Conservation (phyloP, 768 basidiomycete species). For the Fistulinella prunicolor region DNA sequence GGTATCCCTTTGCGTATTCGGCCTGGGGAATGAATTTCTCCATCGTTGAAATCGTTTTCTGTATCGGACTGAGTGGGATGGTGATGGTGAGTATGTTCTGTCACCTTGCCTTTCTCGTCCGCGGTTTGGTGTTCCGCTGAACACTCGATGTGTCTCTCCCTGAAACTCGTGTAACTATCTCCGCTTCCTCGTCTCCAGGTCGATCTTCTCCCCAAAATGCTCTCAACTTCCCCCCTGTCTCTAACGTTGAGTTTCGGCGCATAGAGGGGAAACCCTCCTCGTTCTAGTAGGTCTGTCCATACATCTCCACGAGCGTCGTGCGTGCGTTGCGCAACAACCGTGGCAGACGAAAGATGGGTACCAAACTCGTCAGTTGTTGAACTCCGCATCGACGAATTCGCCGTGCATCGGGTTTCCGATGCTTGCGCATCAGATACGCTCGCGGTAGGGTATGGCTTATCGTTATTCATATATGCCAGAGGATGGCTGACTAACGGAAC, state of each 20-base stretch:
- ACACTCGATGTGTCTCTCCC: slow-evolving; percentile 27
- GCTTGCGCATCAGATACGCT: neutral
- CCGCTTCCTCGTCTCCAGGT: slow-evolving; percentile 13
- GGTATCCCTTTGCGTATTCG: slow-evolving; percentile 18
- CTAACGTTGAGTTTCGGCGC: slow-evolving; percentile 22
- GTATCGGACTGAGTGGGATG: slow-evolving; percentile 7
- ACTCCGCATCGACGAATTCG: slow-evolving; percentile 3
- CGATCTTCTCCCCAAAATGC: slow-evolving; percentile 13
- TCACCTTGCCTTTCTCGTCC: slow-evolving; percentile 10
- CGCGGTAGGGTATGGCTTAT: slow-evolving; percentile 18
- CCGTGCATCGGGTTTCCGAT: slow-evolving; percentile 6
- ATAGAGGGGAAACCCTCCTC: slow-evolving; percentile 57
- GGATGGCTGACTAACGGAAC: too few species aligned
- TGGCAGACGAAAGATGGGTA: slow-evolving; percentile 7
- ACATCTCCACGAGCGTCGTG: slow-evolving; percentile 47
- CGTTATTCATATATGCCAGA: slow-evolving; percentile 2
- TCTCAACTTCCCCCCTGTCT: neutral
- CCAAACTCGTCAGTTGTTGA: slow-evolving; percentile 5
- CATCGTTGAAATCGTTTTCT: slow-evolving; percentile 8
- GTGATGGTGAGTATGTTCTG: neutral
- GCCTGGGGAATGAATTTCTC: slow-evolving; percentile 5
- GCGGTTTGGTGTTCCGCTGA: slow-evolving; percentile 36
- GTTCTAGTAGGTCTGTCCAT: slow-evolving; percentile 63
- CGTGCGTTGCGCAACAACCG: slow-evolving; percentile 31
- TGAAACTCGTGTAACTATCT: slow-evolving; percentile 2